Base-by-base conservation (phyloP, 345 rosid genomes). In the Pistacia vera region DNA sequence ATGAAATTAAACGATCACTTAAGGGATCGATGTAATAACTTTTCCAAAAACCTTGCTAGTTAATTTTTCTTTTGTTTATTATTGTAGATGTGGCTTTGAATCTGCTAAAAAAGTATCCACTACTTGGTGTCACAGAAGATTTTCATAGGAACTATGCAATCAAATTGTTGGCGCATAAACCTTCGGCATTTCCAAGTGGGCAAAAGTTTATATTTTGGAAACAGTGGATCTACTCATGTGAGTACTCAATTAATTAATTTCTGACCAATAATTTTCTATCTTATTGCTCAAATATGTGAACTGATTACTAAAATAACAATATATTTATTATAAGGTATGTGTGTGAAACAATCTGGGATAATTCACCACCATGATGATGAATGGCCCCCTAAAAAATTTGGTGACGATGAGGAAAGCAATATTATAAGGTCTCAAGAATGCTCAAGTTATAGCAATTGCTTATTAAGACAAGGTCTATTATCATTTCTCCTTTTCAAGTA, bases 221-320 rank as follows among this genome's bases (percentile, higher is more conserved):
- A 22, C 35, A 60, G 2, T 60, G 63, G 63, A 60, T 60, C 63
- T 60, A 60, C 63, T 60, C 63, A 60, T 60, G 63, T 60, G 63
- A 60, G 63, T 16, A 54, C 57, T 14, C 20, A 54, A 16, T 41
- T 17, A 54, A 16, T 16, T 1, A 14, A 54, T 54, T 54, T 54
- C 57, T 13, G 17, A 54, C 3, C n/a, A 54, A 13, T 14, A 52
- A 54, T 13, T 54, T 54, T 54, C 57, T 5, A 14, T 13, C 57
- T 54, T 54, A 17, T 11, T 54, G 16, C 3, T 54, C 57, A 54
- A 51, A 54, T 54, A 60, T 22, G 1, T 54, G 57, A 17, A 3
- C 16, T 16, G 57, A 54, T 54, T 54, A 1, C 18, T 54, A 3
- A 59, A 8, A 22, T 22, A 22, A 22, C 25, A 22, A 25, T 60